Evolutionary conservation across 768 basidiomycete genomes (phyloP).

Genomic region (Xanthoconium stramineum): DNA sequence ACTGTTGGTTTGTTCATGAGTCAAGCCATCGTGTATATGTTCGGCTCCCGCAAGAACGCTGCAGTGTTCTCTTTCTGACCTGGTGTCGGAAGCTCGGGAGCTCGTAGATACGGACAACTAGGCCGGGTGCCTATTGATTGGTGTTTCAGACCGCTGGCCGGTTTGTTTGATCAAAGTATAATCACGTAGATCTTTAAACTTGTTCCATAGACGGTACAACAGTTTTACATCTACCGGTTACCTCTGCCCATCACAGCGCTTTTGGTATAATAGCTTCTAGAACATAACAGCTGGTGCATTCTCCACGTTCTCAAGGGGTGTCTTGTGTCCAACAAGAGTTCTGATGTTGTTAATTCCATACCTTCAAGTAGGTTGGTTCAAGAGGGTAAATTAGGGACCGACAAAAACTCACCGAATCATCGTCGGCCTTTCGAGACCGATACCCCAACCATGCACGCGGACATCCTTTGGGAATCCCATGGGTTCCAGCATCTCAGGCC

Average conservation of each 20-base stretch:
- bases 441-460: conserved; percentile 95
- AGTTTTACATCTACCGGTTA: conserved; percentile 5
- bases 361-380: conserved; percentile 36
- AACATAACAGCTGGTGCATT: conserved; percentile 89
- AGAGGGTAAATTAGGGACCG: background rate
- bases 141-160: conserved; percentile 4
- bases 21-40: conserved; percentile 82
- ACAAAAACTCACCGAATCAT: conserved; percentile 83
- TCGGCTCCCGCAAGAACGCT: conserved; percentile 79
- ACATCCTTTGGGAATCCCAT: conserved; percentile 98
- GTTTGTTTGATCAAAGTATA: background rate
- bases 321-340: conserved; percentile 96
- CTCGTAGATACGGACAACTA: conserved; percentile 2
- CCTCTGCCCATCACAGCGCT: background rate
- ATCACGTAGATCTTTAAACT: background rate
- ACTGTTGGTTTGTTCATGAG: conserved; percentile 89
- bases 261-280: conserved; percentile 37
- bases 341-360: conserved; percentile 98
- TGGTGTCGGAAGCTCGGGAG: background rate
- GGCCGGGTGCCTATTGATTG: background rate
- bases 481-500: conserved; percentile 98
- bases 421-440: conserved; percentile 91
- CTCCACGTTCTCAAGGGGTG: conserved; percentile 84
- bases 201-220: background rate
- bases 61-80: conserved; percentile 78